These are phyloP conservation scores for Panaeolus papilionaceus DNA, from an alignment of 768 basidiomycete species.

Conservation along the genomic window DNA sequence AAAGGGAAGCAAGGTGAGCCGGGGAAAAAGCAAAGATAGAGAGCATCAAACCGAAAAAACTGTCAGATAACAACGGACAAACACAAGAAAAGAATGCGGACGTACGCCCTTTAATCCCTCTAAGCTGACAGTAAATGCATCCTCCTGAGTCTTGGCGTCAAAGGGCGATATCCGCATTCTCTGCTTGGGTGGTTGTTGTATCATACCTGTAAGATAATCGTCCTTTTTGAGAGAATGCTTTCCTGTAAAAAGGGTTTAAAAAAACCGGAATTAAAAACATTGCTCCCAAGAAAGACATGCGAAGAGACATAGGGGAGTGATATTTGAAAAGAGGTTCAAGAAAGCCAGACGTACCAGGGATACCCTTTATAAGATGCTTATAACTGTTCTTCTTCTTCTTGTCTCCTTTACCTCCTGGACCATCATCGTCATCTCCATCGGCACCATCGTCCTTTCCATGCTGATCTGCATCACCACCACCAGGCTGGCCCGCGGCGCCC, in stretches of 20 bases:
- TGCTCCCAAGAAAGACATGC: slow-evolving; percentile 7
- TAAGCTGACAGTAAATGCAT: slow-evolving; percentile 75
- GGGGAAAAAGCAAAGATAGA: slow-evolving; percentile 17
- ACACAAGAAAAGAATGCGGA: slow-evolving; percentile 25
- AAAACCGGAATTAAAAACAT: slow-evolving; percentile 10
- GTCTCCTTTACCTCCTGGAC: slow-evolving; percentile 56
- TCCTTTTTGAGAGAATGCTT: slow-evolving; percentile 87
- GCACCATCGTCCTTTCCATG: slow-evolving; percentile 34
- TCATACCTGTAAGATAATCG: slow-evolving; percentile 68
- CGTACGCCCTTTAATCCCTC: slow-evolving; percentile 79
- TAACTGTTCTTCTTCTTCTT: slow-evolving; percentile 84
- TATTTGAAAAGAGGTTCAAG: slow-evolving; percentile 19
- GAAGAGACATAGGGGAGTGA: slow-evolving; percentile 7
- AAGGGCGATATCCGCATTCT: slow-evolving; percentile 66
- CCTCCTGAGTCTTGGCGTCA: slow-evolving; percentile 69
- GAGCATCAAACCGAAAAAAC: slow-evolving; percentile 18
- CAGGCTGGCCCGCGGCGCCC: slow-evolving; percentile 31
- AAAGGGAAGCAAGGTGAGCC: slow-evolving; percentile 17
- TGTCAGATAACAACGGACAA: slow-evolving; percentile 20
- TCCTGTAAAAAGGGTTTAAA: slow-evolving; percentile 42
- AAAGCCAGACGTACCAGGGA: slow-evolving; percentile 60
- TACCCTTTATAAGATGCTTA: slow-evolving; percentile 76
- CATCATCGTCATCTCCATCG: slow-evolving; percentile 60
- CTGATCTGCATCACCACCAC: slow-evolving; percentile 36
- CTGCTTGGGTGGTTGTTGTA: slow-evolving; percentile 76